Evolutionary conservation across 495 filamentous ascomycete genomes (phyloP).

Genomic region (Oleoguttula mirabilis): DNA sequence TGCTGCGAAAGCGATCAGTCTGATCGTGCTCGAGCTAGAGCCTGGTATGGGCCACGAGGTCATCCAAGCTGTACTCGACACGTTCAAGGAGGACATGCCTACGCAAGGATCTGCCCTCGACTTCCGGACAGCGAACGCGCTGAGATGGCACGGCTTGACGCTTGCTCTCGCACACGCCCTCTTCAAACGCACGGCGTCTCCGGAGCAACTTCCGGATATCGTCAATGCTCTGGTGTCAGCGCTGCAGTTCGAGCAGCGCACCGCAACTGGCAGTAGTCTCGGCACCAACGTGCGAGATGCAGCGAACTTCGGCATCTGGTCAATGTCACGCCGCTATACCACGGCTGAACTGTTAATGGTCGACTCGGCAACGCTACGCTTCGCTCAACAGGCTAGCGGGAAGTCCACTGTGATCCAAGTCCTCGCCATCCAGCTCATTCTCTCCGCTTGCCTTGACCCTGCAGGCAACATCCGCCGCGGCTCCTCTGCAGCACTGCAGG

Average conservation of each 20-base stretch:
- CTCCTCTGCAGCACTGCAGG: constrained; percentile 85
- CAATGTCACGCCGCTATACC: constrained; percentile 73
- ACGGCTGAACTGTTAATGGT: constrained; percentile 64
- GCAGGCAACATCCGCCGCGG: constrained; percentile 86
- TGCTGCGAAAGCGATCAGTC: constrained; percentile 82
- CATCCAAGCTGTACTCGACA: constrained; percentile 68
- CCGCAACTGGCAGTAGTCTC: constrained; percentile 64
- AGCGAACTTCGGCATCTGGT: constrained; percentile 91
- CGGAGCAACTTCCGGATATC: constrained; percentile 52
- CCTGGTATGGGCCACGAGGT: constrained; percentile 70
- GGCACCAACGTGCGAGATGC: constrained; percentile 94
- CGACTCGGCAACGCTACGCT: constrained; percentile 23
- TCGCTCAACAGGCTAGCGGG: constrained; percentile 6
- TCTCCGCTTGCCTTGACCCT: constrained; percentile 75
- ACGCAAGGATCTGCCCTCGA: constrained; percentile 47
- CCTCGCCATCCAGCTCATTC: constrained; percentile 65
- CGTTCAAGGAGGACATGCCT: constrained; percentile 65
- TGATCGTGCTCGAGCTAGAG: constrained; percentile 68
- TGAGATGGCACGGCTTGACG: constrained; percentile 84
- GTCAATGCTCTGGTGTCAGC: constrained; percentile 59
- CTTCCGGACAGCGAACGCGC: constrained; percentile 58
- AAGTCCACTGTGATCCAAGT: constrained; percentile 52
- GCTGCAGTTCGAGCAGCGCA: constrained; percentile 74
- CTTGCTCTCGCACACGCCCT: constrained; percentile 77
- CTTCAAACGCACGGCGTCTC: constrained; percentile 62